Conservation (phyloP, 306 rosid species). For the Pyrus communis region DNA sequence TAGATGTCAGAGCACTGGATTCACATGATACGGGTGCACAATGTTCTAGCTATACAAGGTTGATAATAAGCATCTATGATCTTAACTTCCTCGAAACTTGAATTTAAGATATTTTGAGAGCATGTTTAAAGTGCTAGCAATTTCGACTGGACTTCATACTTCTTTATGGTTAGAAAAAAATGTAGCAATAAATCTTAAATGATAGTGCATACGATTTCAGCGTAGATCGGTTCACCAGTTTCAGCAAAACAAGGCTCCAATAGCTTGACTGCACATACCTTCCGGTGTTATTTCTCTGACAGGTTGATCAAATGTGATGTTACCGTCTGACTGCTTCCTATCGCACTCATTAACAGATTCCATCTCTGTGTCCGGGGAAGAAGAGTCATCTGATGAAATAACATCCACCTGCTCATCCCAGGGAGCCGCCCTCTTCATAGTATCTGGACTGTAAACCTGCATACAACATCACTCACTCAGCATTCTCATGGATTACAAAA, state of each 20-base stretch:
- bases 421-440: conserved; percentile 56
- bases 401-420: conserved; percentile 44
- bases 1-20: background rate
- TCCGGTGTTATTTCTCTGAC: conserved; percentile 19
- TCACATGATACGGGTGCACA: background rate
- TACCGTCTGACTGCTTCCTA: conserved; percentile 9
- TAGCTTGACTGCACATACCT: conserved; percentile 30
- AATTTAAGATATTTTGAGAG: background rate
- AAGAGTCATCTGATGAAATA: conserved; percentile 42
- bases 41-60: background rate
- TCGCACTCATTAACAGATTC: conserved; percentile 9
- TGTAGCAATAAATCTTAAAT: background rate
- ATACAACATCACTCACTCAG: background rate
- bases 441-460: conserved; percentile 9
- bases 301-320: conserved; percentile 3
- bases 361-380: conserved; percentile 37
- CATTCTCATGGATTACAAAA: background rate
- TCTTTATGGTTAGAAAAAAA: background rate
- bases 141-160: background rate
- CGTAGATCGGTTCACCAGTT: background rate
- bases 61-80: background rate
- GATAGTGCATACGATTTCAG: background rate
- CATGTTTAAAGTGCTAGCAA: background rate
- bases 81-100: background rate
- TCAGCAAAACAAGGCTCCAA: background rate